Conservation (phyloP, 2,329 filamentous ascomycete species). For the Calycina marina region DNA sequence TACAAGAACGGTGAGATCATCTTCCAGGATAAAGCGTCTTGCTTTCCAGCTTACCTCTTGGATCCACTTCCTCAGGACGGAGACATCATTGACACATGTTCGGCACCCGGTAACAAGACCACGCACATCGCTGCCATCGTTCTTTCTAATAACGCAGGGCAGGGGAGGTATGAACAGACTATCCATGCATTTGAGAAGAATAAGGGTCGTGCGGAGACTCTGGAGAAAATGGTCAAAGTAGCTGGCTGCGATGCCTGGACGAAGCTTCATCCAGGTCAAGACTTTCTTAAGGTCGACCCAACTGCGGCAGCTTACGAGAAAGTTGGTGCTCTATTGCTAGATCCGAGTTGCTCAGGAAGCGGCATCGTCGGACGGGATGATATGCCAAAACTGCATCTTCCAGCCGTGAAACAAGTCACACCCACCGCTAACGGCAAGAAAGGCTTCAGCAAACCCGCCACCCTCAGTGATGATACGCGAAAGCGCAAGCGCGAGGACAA, state of each 20-base stretch:
- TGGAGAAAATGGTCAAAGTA: constrained; percentile 71
- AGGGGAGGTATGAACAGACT: constrained; percentile 23
- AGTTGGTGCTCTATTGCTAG: constrained; percentile 74
- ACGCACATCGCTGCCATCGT: constrained; percentile 78
- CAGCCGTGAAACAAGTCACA: constrained; percentile 18
- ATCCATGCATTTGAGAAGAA: constrained; percentile 78
- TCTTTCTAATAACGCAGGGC: constrained; percentile 21
- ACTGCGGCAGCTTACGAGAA: constrained; percentile 40
- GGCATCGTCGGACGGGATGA: constrained; percentile 86
- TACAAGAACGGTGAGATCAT: constrained; percentile 71
- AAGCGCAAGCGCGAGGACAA: constrained; percentile 21
- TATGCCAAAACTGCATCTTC: constrained; percentile 52
- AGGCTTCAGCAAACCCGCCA: constrained; percentile 9
- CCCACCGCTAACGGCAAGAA: constrained; percentile 17
- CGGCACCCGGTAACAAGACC: constrained; percentile 94
- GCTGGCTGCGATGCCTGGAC: constrained; percentile 58
- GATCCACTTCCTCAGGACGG: constrained; percentile 52
- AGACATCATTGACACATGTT: constrained; percentile 81
- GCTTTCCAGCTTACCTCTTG: constrained; percentile 84
- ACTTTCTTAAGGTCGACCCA: constrained; percentile 70
- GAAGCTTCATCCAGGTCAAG: constrained; percentile 55
- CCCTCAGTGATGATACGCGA: constrained; percentile 10
- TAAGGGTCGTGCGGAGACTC: constrained; percentile 50
- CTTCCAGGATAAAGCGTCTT: constrained; percentile 91
- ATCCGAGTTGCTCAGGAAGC: constrained; percentile 91